Evolutionary conservation across 2,329 filamentous ascomycete genomes (phyloP).

Genomic region (Pezizomycotina sp.): DNA sequence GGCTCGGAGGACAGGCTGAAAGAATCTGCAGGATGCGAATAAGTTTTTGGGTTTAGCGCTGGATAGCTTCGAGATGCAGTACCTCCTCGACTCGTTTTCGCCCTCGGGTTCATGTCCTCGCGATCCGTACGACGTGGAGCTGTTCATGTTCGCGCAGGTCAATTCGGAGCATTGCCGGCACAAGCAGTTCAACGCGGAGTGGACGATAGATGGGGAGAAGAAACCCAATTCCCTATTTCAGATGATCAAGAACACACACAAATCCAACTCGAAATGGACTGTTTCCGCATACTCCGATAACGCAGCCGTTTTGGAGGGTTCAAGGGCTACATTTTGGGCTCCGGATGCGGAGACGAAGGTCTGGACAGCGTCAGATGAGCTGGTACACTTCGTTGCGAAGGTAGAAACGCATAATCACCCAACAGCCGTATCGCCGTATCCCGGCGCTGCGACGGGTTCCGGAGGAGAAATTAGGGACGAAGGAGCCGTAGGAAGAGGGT

Average conservation of each 20-base stretch:
- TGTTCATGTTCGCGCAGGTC: constrained; percentile 99
- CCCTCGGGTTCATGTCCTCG: constrained; percentile 41
- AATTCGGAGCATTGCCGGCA: constrained; percentile 82
- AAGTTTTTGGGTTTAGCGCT: constrained; percentile 67
- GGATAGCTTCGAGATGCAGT: constrained; percentile 78
- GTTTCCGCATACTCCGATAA: constrained; percentile 96
- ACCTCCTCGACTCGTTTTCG: constrained; percentile 71
- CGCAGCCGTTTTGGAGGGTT: constrained; percentile 73
- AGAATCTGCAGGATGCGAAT: constrained; percentile 68
- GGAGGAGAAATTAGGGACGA: constrained; percentile 94
- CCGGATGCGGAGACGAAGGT: constrained; percentile 72
- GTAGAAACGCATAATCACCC: constrained; percentile 98
- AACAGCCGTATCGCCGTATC: constrained; percentile 83
- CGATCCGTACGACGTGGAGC: constrained; percentile 72
- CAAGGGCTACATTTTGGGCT: constrained; percentile 62
- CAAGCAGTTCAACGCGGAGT: constrained; percentile 93
- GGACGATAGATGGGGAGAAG: constrained; percentile 75
- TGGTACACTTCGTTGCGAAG: constrained; percentile 75
- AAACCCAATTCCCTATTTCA: constrained; percentile 73
- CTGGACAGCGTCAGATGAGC: constrained; percentile 75
- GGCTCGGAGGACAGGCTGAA: constrained; percentile 48
- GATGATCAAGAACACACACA: constrained; percentile 94
- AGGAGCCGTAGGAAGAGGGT: constrained; percentile 82
- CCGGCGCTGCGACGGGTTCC: constrained; percentile 85
- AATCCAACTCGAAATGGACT: constrained; percentile 58